Evolutionary conservation across 805 yeast genomes (phyloP), one percentile per base, ranked within the genome.

Genomic region (Aciculoconidium aculeatum): DNA sequence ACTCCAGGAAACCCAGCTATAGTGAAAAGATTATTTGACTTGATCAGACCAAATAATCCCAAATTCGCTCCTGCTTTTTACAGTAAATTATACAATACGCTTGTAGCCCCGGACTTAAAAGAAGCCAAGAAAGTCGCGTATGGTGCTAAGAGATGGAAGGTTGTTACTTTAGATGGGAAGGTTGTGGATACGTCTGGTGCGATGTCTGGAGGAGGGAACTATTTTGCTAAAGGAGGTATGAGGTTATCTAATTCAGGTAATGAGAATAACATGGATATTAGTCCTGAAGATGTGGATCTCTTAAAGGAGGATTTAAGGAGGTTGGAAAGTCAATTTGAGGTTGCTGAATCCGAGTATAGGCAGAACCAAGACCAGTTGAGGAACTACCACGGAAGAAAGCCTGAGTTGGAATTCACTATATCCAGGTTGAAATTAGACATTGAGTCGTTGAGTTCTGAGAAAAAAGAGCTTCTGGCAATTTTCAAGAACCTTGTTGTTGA

Each of bases 171-270:
- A 6, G 94, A 84, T 52, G 99, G 99, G 14, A 81, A 86, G 44
- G 62, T 92, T 13, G 90, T 92, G 33, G 96, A 88, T 45, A 76
- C 80, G 10, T 82, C 95, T 2, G 99, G 99, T 55, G 84, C 96
- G 1, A 78, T 94, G 79, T 77, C 94, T 26, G 99, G 99, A 45
- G 99, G 99, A 58, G 98, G 97, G 30, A 71, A 67, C 31, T 63
- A 70, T 21, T 71, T 68, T 6, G 67, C 72, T 11, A 70, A 70
- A 28, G 98, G 97, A 5, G 79, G 81, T 2, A 86, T 92, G 95
- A 75, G 68, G 34, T 57, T 70, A 22, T 49, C 62, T 1, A 64
- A 72, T 11, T 57, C 60, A 4, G 43, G 60, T 1, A 37, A 37
- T 6, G 39, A 50, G 4, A 45, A 42, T 13, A 47, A 43, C 4